These are phyloP conservation scores for Torrubiellomyces zombiae DNA, from an alignment of 2,329 filamentous ascomycete species.

Conservation along the genomic window DNA sequence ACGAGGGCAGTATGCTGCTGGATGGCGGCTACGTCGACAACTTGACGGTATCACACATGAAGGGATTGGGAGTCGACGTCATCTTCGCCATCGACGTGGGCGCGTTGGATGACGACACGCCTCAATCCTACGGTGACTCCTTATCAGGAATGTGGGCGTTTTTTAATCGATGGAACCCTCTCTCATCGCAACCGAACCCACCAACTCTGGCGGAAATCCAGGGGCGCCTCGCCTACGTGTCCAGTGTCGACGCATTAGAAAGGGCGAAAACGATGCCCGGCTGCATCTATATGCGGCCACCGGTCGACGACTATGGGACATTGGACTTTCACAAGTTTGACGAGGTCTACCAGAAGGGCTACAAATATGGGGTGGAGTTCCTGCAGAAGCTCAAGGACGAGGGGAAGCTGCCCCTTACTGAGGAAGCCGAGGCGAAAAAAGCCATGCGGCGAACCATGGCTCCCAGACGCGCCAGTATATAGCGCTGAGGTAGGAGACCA, in stretches of 20 bases:
- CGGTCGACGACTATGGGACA: constrained; percentile 84
- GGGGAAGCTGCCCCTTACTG: constrained; percentile 53
- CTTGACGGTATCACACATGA: constrained; percentile 93
- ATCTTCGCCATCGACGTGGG: constrained; percentile 96
- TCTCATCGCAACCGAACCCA: constrained; percentile 75
- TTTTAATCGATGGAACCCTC: constrained; percentile 92
- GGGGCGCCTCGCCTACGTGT: constrained; percentile 84
- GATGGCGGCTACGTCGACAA: constrained; percentile 98
- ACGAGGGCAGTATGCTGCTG: constrained; percentile 90
- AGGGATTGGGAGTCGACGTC: constrained; percentile 75
- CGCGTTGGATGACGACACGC: constrained; percentile 76
- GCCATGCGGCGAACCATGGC: constrained; percentile 64
- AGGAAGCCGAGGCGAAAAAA: constrained; percentile 63
- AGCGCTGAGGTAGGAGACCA: constrained; percentile 7
- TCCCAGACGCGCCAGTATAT: constrained; percentile 63
- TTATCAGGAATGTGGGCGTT: constrained; percentile 92
- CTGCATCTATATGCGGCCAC: constrained; percentile 91
- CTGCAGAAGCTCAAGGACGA: constrained; percentile 61
- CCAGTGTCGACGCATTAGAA: constrained; percentile 84
- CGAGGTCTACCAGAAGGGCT: constrained; percentile 84
- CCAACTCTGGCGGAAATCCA: constrained; percentile 94
- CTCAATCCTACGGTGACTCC: constrained; percentile 85
- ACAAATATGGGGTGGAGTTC: constrained; percentile 69
- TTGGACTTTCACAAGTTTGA: constrained; percentile 96
- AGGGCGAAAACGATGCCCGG: constrained; percentile 80